Evolutionary conservation across 306 rosid genomes (phyloP).

Genomic region (Corylus avellana): DNA sequence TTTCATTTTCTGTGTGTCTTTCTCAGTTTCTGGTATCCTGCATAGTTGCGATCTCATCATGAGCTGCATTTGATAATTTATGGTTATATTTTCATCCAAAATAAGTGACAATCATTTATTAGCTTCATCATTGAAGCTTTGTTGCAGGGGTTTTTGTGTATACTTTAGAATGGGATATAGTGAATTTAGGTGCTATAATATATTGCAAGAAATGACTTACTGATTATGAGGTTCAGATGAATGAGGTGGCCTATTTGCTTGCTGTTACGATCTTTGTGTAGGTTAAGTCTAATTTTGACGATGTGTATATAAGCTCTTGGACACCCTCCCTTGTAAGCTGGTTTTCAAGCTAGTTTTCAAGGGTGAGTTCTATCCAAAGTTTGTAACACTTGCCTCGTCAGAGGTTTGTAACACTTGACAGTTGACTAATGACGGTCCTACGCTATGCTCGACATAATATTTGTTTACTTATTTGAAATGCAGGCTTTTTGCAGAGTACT

Average conservation of each 20-base stretch:
- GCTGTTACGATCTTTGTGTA: not conserved
- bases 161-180: not conserved
- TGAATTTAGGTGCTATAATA: not conserved
- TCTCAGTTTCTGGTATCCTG: slow-evolving; percentile 7
- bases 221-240: not conserved
- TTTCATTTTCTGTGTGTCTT: slow-evolving; percentile 15
- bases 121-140: not conserved
- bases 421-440: not conserved
- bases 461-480: slow-evolving; percentile 32
- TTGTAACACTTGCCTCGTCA: too few relatives aligned
- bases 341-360: too few relatives aligned
- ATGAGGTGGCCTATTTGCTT: not conserved
- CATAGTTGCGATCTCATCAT: not conserved
- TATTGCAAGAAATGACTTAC: not conserved
- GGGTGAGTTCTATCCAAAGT: too few relatives aligned
- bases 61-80: not conserved
- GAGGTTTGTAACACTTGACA: too few relatives aligned
- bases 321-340: too few relatives aligned
- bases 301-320: too few relatives aligned
- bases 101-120: not conserved
- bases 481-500: slow-evolving; percentile 86
- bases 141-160: not conserved
- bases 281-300: too few relatives aligned
- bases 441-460: not conserved
- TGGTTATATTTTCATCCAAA: not conserved